Evolutionary conservation across 2,329 filamentous ascomycete species (phyloP).

Genomic region (Monascus ruber): DNA sequence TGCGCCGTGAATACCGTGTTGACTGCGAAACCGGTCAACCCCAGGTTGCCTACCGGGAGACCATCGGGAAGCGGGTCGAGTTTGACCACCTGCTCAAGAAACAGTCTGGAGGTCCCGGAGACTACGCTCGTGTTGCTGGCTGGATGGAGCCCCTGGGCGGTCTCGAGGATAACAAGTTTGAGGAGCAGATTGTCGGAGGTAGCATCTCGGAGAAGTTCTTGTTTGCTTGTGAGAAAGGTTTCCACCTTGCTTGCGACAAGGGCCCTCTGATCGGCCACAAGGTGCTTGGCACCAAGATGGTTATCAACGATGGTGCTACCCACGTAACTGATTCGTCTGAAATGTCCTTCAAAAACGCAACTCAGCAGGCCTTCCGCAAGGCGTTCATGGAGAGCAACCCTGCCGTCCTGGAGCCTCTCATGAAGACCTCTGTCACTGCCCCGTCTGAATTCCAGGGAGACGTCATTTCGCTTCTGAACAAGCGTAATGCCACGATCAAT

Average conservation of each 20-base stretch:
- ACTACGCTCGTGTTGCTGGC: conserved; percentile 85
- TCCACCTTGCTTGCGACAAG: conserved; percentile 68
- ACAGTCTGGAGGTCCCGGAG: conserved; percentile 89
- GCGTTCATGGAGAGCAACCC: conserved; percentile 73
- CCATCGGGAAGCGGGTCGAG: conserved; percentile 63
- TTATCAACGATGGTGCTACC: conserved; percentile 90
- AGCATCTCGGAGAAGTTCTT: conserved; percentile 93
- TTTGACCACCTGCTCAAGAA: conserved; percentile 94
- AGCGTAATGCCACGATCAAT: conserved; percentile 87
- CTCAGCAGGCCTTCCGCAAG: conserved; percentile 93
- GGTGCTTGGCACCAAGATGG: conserved; percentile 81
- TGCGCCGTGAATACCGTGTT: conserved; percentile 91
- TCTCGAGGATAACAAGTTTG: conserved; percentile 67
- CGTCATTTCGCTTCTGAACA: conserved; percentile 90
- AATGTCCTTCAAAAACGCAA: conserved; percentile 88
- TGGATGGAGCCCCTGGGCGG: conserved; percentile 76
- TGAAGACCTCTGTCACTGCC: conserved; percentile 96
- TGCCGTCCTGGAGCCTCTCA: conserved; percentile 82
- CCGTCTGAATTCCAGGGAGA: conserved; percentile 97
- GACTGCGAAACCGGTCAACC: conserved; percentile 94
- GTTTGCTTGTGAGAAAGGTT: conserved; percentile 89
- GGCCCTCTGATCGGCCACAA: conserved; percentile 87
- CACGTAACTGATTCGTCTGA: conserved; percentile 98
- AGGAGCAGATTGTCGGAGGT: conserved; percentile 77
- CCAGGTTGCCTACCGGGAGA: conserved; percentile 94